phyloP scores from a whole-genome alignment of 2,329 filamentous ascomycete species.

The Pseudomassariella vexata region DNA sequence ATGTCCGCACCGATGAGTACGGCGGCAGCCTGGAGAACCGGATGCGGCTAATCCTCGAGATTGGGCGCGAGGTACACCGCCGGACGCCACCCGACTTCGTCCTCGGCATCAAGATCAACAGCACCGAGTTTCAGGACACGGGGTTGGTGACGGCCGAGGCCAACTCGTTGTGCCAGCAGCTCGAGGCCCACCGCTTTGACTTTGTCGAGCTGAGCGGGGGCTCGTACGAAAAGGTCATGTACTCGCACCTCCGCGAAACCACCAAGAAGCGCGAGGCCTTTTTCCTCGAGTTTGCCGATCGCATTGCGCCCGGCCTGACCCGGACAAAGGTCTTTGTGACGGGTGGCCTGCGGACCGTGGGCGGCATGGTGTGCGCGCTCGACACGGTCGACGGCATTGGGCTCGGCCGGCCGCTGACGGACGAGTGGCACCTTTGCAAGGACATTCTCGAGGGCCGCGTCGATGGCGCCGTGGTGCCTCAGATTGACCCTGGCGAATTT shows the following conservation, averaged over 20 bases:
- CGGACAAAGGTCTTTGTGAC: slow-evolving; percentile 39
- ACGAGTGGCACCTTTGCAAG: slow-evolving; percentile 2
- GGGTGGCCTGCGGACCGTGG: slow-evolving; percentile 53
- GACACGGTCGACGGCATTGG: slow-evolving; percentile 37
- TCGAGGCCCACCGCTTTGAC: slow-evolving; percentile 44
- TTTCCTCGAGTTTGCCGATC: slow-evolving; percentile 51
- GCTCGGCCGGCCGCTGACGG: slow-evolving; percentile 7
- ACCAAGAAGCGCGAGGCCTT: slow-evolving; percentile 49
- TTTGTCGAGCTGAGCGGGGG: slow-evolving; percentile 55
- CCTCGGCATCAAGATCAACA: slow-evolving; percentile 52
- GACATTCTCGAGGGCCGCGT: slow-evolving; percentile 1
- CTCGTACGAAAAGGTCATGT: slow-evolving; percentile 47
- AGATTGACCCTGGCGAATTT: too few relatives aligned
- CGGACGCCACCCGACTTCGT: slow-evolving; percentile 25
- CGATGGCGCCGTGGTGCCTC: neutral
- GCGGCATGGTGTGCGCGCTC: slow-evolving; percentile 43
- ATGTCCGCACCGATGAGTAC: slow-evolving; percentile 1
- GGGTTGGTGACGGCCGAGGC: slow-evolving; percentile 46
- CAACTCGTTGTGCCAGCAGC: slow-evolving; percentile 35
- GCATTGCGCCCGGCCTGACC: neutral
- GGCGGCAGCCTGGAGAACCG: slow-evolving; percentile 1
- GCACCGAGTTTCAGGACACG: slow-evolving; percentile 44
- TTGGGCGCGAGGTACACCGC: neutral
- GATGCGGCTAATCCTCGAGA: slow-evolving; percentile 1
- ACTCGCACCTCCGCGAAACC: slow-evolving; percentile 44